Percentiles rank a stretch among this genome's conserved stretches.
Evolutionary conservation across 345 rosid genomes (phyloP).

Genomic region (Aethionema arabicum): DNA sequence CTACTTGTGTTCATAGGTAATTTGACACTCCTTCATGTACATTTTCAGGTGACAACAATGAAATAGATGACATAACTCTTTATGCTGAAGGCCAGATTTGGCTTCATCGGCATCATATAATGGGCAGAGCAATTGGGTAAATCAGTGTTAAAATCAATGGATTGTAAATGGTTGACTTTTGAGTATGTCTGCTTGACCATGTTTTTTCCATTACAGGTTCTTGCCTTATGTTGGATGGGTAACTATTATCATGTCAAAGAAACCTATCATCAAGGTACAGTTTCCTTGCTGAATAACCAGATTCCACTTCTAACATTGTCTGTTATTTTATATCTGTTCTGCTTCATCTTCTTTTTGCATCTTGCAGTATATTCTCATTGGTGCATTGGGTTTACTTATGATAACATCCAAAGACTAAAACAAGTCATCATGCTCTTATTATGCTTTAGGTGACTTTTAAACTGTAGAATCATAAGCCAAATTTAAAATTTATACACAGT

Average conservation of each 20-base stretch:
- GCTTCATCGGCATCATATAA: constrained; percentile 63
- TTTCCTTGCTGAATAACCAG: constrained; percentile 7
- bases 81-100: constrained; percentile 66
- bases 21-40: constrained; percentile 16
- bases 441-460: constrained; percentile 1
- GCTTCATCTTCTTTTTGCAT: constrained; percentile 9
- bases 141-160: background rate
- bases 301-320: background rate
- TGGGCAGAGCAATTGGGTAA: constrained; percentile 89
- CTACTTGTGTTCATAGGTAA: background rate
- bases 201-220: constrained; percentile 43
- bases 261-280: constrained; percentile 72
- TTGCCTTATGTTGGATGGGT: constrained; percentile 82
- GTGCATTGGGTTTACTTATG: constrained; percentile 58
- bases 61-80: constrained; percentile 53
- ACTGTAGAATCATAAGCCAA: constrained; percentile 16
- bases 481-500: constrained; percentile 11
- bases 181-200: background rate
- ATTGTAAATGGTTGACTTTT: constrained; percentile 3
- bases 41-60: constrained; percentile 62
- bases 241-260: constrained; percentile 72
- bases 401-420: constrained; percentile 61
- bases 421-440: background rate
- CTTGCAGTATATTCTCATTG: constrained; percentile 60
- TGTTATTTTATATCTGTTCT: background rate